A percentile compares a stretch with the other conserved stretches of the same genome.
phyloP scores from a whole-genome alignment of 257 asterid genomes.

The Datura wrightii region DNA sequence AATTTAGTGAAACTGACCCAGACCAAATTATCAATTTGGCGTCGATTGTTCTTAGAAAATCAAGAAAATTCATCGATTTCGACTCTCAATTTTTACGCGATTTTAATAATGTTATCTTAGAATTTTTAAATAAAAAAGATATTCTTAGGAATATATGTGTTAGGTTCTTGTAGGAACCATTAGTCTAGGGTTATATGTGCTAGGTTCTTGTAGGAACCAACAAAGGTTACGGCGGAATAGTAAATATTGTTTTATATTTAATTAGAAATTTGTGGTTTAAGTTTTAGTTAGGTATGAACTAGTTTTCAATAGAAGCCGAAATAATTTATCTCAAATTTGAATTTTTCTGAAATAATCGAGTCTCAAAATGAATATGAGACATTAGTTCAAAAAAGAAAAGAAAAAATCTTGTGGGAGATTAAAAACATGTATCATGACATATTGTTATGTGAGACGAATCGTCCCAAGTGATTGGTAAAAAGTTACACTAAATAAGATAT shows the following conservation, averaged over 20 bases:
- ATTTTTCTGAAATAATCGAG: neutral
- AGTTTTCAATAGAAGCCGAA: neutral
- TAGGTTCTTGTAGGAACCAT: no score
- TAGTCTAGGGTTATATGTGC: neutral
- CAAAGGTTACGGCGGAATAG: neutral
- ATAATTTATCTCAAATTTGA: neutral
- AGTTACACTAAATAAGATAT: neutral
- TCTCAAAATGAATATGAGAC: neutral
- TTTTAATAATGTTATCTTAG: no score
- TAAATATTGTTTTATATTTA: neutral
- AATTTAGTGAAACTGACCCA: no score
- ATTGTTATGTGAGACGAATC: neutral
- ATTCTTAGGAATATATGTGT: neutral
- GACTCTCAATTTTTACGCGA: no score
- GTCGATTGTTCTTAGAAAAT: no score
- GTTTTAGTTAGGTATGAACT: no score
- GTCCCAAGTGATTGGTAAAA: slow-evolving; percentile 1
- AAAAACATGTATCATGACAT: neutral
- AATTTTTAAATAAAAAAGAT: neutral
- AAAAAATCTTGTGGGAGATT: neutral
- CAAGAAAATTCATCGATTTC: no score
- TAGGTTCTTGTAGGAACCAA: neutral
- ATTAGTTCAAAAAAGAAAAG: no score
- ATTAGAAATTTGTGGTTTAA: no score
- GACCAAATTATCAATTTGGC: no score